Evolutionary conservation across 257 asterid genomes (phyloP), one percentile per base, ranked within the genome.

Genomic region (Cynanchum wilfordii): DNA sequence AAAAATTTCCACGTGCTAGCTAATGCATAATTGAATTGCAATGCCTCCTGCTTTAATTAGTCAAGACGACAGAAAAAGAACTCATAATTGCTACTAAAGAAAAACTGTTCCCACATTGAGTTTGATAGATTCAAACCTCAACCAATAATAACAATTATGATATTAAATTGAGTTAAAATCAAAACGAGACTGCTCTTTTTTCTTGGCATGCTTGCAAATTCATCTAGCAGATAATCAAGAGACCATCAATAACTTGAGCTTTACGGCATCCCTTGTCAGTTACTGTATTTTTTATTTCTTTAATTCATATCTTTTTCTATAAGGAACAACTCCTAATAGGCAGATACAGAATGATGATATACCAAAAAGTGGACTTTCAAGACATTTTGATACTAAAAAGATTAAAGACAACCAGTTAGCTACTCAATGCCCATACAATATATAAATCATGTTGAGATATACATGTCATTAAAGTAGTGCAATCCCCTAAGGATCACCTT

Each of bases 401-500:
- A 36, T 36, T 36, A 36, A 36, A 33, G 42, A 24, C 47, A 36
- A 74, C 38, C 22, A 25, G 17, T 3, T 4, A 16, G 16, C 15
- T 30, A 20, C 54, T 29, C 8, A 24, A 66, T 77, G 22, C 55
- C 56, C 11, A 11, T 49, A 50, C 40, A 1, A n/a, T n/a, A 42
- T 11, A 25, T 58, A 30, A 64, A 68, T 58, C 66, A 73, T 51
- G 62, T 60, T 57, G 40, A 33, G 51, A 66, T 45, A 33, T 64
- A 55, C 22, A 27, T 60, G 22, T 60, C 66, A 60, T 15, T 19
- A 51, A 12, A 13, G 52, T 11, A 47, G 17, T 47, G 52, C 19
- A 22, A 4, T 51, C 56, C 7, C 56, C 56, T 17, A 51, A 17
- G 27, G 66, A 59, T 22, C 30, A 25, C 66, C 16, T 47, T 74